Base-by-base conservation (phyloP, 139 green algal species). In the Auxenochlorella pyrenoidosa region DNA sequence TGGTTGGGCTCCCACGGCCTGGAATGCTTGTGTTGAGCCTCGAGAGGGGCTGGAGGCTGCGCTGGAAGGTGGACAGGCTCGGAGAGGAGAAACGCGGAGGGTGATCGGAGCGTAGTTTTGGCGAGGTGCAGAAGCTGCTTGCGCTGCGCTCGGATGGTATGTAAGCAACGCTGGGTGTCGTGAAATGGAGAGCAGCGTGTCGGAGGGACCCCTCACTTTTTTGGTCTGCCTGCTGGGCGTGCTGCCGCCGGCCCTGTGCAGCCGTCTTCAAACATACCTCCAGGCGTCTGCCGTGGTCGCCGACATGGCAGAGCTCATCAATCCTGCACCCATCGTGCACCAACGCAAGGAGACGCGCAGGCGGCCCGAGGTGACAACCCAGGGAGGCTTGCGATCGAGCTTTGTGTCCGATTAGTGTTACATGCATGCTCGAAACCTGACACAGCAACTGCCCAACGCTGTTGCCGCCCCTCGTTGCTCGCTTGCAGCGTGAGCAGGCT, bases 261-360 rank as follows among this genome's bases (percentile, higher is more conserved):
- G 26, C 5, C 2, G 63, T 18, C 26, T 38, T 13, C 21, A 71
- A 13, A 36, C 13, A 15, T 3, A 26, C 63, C 28, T n/a, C 2
- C 13, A 16, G 5, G 28, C 63, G 28, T 8, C 13, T 16, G 59
- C 13, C 63, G 5, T 15, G 28, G 2, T 71, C 63, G 28, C 12
- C 72, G 26, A 71, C 0, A 77, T 78, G 51, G 28, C 75, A 0
- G 90, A 92, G 22, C 87, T 97, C 3, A 98, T 98, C 75, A 98
- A 98, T 63, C 94, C 95, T 12, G 91, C 90, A 36, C 95, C 95
- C 0, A 78, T 95, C 1, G 54, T 97, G 8, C 89, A 95, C 54
- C 91, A 92, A 32, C 90, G 94, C 8, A 92, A 90, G 54, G 40
- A 63, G 1, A 91, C 80, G 18, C 80, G 79, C 21, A 36, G 80